A percentile compares a stretch with the other conserved stretches of the same genome.
Conservation (phyloP, 2,329 filamentous ascomycete genomes). For the Chaetoscypha palmicola region DNA sequence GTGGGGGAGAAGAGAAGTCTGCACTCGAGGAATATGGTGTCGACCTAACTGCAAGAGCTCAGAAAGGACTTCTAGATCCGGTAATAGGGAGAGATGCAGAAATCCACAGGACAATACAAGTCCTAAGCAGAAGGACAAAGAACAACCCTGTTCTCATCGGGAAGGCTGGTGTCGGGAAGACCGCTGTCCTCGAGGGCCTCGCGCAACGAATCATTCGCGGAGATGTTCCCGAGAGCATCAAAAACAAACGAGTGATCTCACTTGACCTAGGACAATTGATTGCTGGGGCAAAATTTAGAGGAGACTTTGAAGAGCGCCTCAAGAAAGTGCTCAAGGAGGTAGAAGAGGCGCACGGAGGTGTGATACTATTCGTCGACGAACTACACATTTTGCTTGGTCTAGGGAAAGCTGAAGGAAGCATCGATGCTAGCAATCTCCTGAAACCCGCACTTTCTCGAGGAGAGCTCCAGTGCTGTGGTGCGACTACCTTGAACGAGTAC, state of each 20-base stretch:
- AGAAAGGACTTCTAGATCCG: slow-evolving; percentile 85
- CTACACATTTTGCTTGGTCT: slow-evolving; percentile 85
- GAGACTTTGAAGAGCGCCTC: slow-evolving; percentile 90
- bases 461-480: slow-evolving; percentile 90
- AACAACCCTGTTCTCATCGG: slow-evolving; percentile 88
- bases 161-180: slow-evolving; percentile 79
- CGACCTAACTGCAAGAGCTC: slow-evolving; percentile 79
- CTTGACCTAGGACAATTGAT: slow-evolving; percentile 89
- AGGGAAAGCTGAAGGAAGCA: slow-evolving; percentile 91
- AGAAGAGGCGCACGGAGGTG: slow-evolving; percentile 76
- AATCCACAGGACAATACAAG: slow-evolving; percentile 90
- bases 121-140: slow-evolving; percentile 86
- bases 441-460: slow-evolving; percentile 92
- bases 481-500: slow-evolving; percentile 89
- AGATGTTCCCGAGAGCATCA: slow-evolving; percentile 92
- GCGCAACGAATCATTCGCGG: slow-evolving; percentile 84
- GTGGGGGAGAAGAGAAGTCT: slow-evolving; percentile 66
- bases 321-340: slow-evolving; percentile 86
- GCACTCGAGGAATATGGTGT: slow-evolving; percentile 87
- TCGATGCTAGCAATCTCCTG: slow-evolving; percentile 89
- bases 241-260: slow-evolving; percentile 83
- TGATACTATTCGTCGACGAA: slow-evolving; percentile 95
- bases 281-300: slow-evolving; percentile 89
- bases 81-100: slow-evolving; percentile 90
- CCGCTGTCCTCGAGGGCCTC: slow-evolving; percentile 83